Conservation (phyloP, 1,284 basidiomycete genomes). For the Leccinum subrobustum region DNA sequence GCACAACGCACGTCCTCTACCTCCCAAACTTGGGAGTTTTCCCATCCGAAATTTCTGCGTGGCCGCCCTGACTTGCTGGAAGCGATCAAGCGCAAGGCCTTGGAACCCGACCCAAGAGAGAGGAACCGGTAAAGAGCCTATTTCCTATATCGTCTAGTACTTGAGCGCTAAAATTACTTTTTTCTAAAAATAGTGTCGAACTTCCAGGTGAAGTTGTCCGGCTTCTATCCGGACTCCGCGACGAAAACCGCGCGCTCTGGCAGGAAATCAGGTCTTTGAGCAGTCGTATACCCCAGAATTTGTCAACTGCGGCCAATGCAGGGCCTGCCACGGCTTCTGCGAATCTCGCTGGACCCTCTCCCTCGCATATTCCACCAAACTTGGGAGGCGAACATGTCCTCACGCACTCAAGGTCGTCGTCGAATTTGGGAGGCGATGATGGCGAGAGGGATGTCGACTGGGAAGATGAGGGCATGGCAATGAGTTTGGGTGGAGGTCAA, state of each 20-base stretch:
- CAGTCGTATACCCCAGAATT: conserved; percentile 29
- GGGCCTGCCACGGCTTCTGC: conserved; percentile 5
- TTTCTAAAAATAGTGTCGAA: conserved; percentile 49
- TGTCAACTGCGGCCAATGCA: conserved; percentile 3
- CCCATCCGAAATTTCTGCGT: conserved; percentile 82
- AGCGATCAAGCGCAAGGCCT: conserved; percentile 82
- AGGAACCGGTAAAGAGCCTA: conserved; percentile 24
- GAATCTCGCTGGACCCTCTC: conserved; percentile 9
- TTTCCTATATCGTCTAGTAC: neutral
- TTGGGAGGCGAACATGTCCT: conserved; percentile 20
- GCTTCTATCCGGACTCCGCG: conserved; percentile 64
- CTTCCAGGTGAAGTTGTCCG: conserved; percentile 76
- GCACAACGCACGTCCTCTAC: conserved; percentile 78
- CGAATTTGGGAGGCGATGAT: conserved; percentile 29
- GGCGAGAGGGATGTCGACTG: conserved; percentile 29
- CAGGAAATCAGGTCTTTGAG: conserved; percentile 42
- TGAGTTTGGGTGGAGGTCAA: conserved; percentile 16
- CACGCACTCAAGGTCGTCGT: conserved; percentile 29
- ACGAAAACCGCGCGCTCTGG: conserved; percentile 54
- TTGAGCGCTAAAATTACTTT: conserved; percentile 27
- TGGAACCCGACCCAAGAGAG: conserved; percentile 65
- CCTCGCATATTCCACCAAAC: conserved; percentile 5
- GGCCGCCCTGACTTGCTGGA: conserved; percentile 81
- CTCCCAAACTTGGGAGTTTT: conserved; percentile 87
- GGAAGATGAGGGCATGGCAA: conserved; percentile 29